Percentiles rank a stretch among this genome's conserved stretches.
phyloP scores from a whole-genome alignment of 345 rosid genomes.

The Lumnitzera littorea region DNA sequence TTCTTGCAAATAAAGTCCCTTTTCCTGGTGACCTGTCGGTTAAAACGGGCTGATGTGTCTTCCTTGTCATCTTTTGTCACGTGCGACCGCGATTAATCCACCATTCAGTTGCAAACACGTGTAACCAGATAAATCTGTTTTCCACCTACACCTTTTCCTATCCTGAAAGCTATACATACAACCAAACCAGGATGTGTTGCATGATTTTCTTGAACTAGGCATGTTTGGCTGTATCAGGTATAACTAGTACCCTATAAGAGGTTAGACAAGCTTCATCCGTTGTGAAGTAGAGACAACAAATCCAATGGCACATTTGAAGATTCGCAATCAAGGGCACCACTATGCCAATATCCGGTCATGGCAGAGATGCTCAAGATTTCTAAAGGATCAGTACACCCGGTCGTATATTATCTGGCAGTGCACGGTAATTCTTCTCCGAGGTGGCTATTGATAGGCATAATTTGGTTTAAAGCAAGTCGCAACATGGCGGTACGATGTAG shows the following conservation, averaged over 20 bases:
- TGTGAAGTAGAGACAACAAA: neutral
- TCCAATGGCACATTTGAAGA: constrained; percentile 13
- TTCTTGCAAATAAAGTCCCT: constrained; percentile 9
- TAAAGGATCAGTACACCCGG: constrained; percentile 55
- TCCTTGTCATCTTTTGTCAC: constrained; percentile 28
- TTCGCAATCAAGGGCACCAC: constrained; percentile 9
- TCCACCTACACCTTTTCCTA: neutral
- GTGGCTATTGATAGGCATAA: constrained; percentile 23
- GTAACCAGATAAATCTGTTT: constrained; percentile 1
- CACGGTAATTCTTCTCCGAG: constrained; percentile 47
- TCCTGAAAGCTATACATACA: no score
- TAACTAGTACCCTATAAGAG: neutral
- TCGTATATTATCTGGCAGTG: constrained; percentile 78
- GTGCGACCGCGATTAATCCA: constrained; percentile 16
- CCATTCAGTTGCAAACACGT: constrained; percentile 6
- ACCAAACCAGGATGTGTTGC: no score
- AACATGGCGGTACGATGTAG: neutral
- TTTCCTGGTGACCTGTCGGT: constrained; percentile 27
- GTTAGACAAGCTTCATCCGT: neutral
- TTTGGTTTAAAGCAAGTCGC: neutral
- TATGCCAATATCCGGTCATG: constrained; percentile 29
- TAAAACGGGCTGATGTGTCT: constrained; percentile 23
- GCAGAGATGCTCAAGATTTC: constrained; percentile 43
- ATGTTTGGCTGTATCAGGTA: neutral
- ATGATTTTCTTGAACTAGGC: no score